Conservation (phyloP, 768 basidiomycete genomes). For the Xerocomus brunneocitrinus region DNA sequence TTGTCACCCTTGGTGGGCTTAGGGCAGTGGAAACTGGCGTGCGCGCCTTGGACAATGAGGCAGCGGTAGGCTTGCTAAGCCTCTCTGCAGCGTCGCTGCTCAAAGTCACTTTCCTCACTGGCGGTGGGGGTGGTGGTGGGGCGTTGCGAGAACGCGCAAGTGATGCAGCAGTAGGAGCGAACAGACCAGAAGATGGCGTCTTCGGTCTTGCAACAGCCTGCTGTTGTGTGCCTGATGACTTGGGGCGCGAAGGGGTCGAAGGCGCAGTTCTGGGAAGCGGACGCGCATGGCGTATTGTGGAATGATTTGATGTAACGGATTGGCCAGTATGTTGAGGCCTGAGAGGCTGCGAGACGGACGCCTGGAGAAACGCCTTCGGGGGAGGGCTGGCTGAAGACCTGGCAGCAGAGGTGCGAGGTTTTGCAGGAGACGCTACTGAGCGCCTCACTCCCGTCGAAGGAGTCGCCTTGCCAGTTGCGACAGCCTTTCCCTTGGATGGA, state of each 20-base stretch:
- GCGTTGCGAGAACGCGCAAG: constrained; percentile 65
- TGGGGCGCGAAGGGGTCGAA: constrained; percentile 33
- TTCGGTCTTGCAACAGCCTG: constrained; percentile 40
- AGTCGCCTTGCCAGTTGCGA: constrained; percentile 17
- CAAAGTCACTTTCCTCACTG: constrained; percentile 51
- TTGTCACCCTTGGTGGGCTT: constrained; percentile 24
- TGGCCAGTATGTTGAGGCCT: constrained; percentile 40
- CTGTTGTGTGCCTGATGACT: constrained; percentile 29
- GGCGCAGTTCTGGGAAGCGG: constrained; percentile 28
- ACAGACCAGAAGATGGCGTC: constrained; percentile 63
- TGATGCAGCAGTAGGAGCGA: constrained; percentile 81
- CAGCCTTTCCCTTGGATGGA: constrained; percentile 18
- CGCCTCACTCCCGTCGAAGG: constrained; percentile 21
- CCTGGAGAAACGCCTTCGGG: constrained; percentile 29
- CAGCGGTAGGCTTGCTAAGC: constrained; percentile 79
- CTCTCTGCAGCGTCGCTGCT: constrained; percentile 56
- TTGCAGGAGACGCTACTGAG: constrained; percentile 20
- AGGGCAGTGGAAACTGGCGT: constrained; percentile 18
- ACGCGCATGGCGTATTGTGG: constrained; percentile 26
- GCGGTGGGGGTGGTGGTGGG: constrained; percentile 40
- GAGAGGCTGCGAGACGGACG: constrained; percentile 36
- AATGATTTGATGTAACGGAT: constrained; percentile 32
- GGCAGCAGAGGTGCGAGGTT: constrained; percentile 26
- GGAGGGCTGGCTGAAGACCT: constrained; percentile 23
- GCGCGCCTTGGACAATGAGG: constrained; percentile 62